Percentiles rank a stretch among this genome's conserved stretches.
phyloP scores from a whole-genome alignment of 228 moss, liverwort and hornwort genomes.

The Sphagnum fallax region DNA sequence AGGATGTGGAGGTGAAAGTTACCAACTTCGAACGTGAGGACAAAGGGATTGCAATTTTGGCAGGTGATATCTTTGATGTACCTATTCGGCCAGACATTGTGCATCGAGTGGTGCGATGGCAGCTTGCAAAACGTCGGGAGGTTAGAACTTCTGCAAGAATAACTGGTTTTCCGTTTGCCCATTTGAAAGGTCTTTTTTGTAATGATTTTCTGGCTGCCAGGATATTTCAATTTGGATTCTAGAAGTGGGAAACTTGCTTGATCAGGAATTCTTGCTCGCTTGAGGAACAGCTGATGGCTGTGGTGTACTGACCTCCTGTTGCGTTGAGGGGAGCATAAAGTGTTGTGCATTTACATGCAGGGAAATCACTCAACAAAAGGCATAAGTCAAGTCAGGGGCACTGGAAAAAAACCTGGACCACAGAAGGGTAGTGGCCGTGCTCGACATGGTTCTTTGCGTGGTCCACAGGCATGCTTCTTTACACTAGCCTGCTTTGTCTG shows the following conservation, averaged over 20 bases:
- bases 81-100: slow-evolving; percentile 92
- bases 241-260: no score
- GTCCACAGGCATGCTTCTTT: slow-evolving; percentile 63
- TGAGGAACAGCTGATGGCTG: no score
- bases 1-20: slow-evolving; percentile 65
- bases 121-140: slow-evolving; percentile 90
- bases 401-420: slow-evolving; percentile 76
- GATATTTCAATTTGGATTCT: no score
- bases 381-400: slow-evolving; percentile 84
- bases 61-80: slow-evolving; percentile 90
- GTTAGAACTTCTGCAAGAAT: slow-evolving; percentile 9
- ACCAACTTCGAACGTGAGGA: slow-evolving; percentile 75
- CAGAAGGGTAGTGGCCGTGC: slow-evolving; percentile 84
- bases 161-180: no score
- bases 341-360: slow-evolving; percentile 9
- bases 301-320: no score
- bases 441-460: slow-evolving; percentile 87
- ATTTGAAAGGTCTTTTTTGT: no score
- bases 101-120: slow-evolving; percentile 94
- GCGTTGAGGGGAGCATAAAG: no score
- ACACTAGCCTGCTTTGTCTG: not conserved
- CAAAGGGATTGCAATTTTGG: slow-evolving; percentile 62
- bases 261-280: no score
- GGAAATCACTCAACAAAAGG: slow-evolving; percentile 86
- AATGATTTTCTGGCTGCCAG: no score